Conservation (phyloP, 176 grass and related monocot species). For the Cocos nucifera region DNA sequence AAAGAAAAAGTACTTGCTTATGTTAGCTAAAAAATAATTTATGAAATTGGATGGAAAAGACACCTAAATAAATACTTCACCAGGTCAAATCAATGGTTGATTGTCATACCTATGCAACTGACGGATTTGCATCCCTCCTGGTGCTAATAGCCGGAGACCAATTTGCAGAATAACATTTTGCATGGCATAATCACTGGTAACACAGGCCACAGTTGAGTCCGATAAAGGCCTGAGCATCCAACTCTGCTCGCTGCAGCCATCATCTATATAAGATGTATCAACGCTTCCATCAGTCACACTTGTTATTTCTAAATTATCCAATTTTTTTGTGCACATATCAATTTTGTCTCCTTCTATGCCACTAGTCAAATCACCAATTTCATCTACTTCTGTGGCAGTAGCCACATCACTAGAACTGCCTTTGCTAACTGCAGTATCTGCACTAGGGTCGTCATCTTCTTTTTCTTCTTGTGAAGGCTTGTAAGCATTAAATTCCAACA, state of each 20-base stretch:
- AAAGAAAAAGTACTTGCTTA: no score
- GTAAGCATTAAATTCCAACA: not conserved
- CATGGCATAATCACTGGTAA: constrained; percentile 94
- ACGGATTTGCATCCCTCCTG: constrained; percentile 91
- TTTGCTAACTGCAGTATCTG: not conserved
- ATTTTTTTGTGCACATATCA: constrained; percentile 31
- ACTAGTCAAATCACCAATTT: constrained; percentile 3
- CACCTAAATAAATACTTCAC: no score
- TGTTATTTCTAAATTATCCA: constrained; percentile 47
- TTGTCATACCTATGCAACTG: constrained; percentile 65
- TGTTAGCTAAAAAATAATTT: no score
- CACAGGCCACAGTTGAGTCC: constrained; percentile 79
- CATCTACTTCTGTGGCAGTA: constrained; percentile 4
- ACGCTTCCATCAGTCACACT: constrained; percentile 32
- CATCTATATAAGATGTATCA: constrained; percentile 32
- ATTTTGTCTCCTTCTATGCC: constrained; percentile 15
- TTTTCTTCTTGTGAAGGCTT: constrained; percentile 24
- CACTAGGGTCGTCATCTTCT: constrained; percentile 21
- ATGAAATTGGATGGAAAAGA: no score
- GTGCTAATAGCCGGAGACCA: constrained; percentile 77
- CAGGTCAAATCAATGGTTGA: not conserved
- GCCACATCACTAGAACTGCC: not conserved
- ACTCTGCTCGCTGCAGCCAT: constrained; percentile 72
- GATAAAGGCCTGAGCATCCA: constrained; percentile 84
- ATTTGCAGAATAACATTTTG: constrained; percentile 98